phyloP scores from a whole-genome alignment of 441 rosid species.

The Pelargonium myrrhifolium region DNA sequence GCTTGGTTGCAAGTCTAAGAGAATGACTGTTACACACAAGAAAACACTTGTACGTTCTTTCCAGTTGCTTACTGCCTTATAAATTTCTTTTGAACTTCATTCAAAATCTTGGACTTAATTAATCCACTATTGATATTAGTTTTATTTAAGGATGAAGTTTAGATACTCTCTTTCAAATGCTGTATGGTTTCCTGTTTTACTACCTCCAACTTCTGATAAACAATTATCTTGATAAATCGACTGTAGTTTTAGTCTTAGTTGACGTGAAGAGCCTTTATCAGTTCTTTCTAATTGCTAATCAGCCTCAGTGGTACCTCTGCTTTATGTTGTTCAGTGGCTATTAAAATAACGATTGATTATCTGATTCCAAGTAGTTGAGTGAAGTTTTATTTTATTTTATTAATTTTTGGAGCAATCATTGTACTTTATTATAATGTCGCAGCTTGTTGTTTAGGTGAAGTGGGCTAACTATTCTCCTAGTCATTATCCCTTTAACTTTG shows the following conservation, averaged over 20 bases:
- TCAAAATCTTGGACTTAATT: background rate
- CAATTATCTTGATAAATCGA: background rate
- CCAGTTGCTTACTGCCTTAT: slow-evolving; percentile 10
- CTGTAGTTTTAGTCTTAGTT: background rate
- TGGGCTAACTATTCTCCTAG: background rate
- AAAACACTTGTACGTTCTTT: slow-evolving; percentile 74
- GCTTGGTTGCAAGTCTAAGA: slow-evolving; percentile 96
- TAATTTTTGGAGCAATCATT: background rate
- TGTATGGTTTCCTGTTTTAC: background rate
- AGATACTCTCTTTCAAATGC: background rate
- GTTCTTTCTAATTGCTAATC: background rate
- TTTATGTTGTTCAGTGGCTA: background rate
- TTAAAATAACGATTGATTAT: background rate
- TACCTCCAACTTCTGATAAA: background rate
- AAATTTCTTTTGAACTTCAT: slow-evolving; percentile 1
- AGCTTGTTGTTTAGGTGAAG: background rate
- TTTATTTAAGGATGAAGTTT: background rate
- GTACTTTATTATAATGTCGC: background rate
- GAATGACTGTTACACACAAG: slow-evolving; percentile 94
- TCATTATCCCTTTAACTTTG: background rate
- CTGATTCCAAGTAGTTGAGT: background rate
- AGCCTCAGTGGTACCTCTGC: background rate
- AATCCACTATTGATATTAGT: slow-evolving; percentile 1
- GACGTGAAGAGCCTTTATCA: background rate
- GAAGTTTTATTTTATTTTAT: background rate